Conservation (phyloP, 177 flowering plant species). For the Tripterygium wilfordii region DNA sequence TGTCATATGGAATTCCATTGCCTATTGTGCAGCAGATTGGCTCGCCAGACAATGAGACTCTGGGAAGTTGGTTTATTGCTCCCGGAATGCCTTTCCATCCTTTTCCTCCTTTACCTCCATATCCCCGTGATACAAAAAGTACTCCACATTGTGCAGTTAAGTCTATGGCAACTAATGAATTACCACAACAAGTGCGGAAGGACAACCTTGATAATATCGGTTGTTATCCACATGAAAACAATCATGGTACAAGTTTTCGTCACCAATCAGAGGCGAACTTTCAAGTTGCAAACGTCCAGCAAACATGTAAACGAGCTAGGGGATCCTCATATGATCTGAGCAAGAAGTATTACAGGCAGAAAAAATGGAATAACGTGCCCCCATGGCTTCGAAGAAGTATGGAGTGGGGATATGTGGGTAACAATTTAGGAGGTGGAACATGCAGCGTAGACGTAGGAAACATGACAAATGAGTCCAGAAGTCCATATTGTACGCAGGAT, state of each 20-base stretch:
- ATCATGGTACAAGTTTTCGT: slow-evolving; percentile 23
- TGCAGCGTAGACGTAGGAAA: slow-evolving; percentile 23
- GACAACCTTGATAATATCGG: slow-evolving; percentile 8
- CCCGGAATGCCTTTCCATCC: slow-evolving; percentile 80
- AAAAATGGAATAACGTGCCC: slow-evolving; percentile 48
- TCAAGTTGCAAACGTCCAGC: slow-evolving; percentile 17
- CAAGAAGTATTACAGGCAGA: slow-evolving; percentile 59
- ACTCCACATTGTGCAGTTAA: slow-evolving; percentile 9
- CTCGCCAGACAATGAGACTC: slow-evolving; percentile 25
- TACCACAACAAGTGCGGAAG: slow-evolving; percentile 11
- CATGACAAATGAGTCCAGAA: slow-evolving; percentile 19
- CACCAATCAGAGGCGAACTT: slow-evolving; percentile 13
- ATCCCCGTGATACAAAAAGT: slow-evolving; percentile 29
- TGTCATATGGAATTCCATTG: slow-evolving; percentile 77
- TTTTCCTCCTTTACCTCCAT: slow-evolving; percentile 81
- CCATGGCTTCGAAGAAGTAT: slow-evolving; percentile 51
- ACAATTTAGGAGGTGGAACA: slow-evolving; percentile 28
- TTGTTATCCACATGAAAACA: slow-evolving; percentile 15
- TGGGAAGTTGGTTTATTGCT: slow-evolving; percentile 52
- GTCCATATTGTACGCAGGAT: slow-evolving; percentile 21
- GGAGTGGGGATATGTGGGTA: slow-evolving; percentile 29
- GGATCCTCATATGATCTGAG: slow-evolving; percentile 37
- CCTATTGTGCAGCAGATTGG: slow-evolving; percentile 52
- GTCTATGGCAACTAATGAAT: slow-evolving; percentile 3
- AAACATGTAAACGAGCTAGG: slow-evolving; percentile 22